phyloP scores from a whole-genome alignment of 2,329 filamentous ascomycete genomes.

The Leptosphaerulina australis region DNA sequence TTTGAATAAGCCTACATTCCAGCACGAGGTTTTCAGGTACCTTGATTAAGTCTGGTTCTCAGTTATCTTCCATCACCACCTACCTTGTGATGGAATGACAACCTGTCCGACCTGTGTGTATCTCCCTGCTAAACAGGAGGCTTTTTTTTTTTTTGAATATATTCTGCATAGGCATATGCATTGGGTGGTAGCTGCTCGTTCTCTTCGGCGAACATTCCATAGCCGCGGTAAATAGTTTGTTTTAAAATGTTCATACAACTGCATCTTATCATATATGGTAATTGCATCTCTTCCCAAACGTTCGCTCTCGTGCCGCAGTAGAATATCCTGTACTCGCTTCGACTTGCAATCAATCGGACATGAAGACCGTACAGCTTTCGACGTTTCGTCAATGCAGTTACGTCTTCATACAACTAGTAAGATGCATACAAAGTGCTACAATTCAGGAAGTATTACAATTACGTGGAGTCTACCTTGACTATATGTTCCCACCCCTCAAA shows the following conservation, averaged over 20 bases:
- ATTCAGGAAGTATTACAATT: slow-evolving; percentile 21
- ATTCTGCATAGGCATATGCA: slow-evolving; percentile 5
- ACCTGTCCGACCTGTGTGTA: neutral
- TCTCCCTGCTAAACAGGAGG: neutral
- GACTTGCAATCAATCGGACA: too few species aligned
- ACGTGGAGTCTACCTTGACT: slow-evolving; percentile 10
- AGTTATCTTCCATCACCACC: neutral
- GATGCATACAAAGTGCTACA: neutral
- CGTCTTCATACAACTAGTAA: neutral
- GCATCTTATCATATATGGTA: too few species aligned
- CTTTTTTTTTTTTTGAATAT: slow-evolving; percentile 2
- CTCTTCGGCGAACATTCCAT: slow-evolving; percentile 9
- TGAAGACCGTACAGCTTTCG: too few species aligned
- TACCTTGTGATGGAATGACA: slow-evolving; percentile 8
- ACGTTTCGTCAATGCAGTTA: too few species aligned
- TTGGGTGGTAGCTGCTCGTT: slow-evolving; percentile 12
- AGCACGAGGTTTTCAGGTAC: neutral
- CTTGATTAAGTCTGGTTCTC: too few species aligned
- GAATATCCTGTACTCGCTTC: too few species aligned
- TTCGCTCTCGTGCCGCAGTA: too few species aligned
- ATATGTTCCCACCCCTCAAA: neutral
- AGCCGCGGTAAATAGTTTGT: slow-evolving; percentile 5
- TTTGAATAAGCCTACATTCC: slow-evolving; percentile 23
- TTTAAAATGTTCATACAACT: slow-evolving; percentile 1
- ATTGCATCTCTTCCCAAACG: too few species aligned